Conservation (phyloP, 148 eudicot species). For the Drosera capensis region DNA sequence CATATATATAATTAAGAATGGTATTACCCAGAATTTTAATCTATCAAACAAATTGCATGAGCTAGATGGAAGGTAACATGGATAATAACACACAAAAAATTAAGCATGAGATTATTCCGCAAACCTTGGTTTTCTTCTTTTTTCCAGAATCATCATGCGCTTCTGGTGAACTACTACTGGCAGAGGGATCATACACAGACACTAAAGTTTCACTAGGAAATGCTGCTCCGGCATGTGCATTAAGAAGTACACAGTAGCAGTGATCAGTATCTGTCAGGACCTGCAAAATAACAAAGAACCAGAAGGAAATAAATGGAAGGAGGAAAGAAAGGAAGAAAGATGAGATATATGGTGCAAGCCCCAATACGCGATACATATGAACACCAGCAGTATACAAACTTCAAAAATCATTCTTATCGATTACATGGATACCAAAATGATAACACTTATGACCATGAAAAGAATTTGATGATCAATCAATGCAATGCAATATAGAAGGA, state of each 20-base stretch:
- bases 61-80: too few relatives aligned
- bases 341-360: not conserved
- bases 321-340: not conserved
- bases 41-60: too few relatives aligned
- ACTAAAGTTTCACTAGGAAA: constrained; percentile 46
- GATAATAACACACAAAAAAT: too few relatives aligned
- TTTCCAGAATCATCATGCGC: constrained; percentile 23
- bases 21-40: too few relatives aligned
- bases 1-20: too few relatives aligned
- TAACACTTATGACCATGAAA: too few relatives aligned
- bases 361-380: not conserved
- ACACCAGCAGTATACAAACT: too few relatives aligned
- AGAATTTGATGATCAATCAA: too few relatives aligned
- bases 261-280: constrained; percentile 92
- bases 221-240: constrained; percentile 88
- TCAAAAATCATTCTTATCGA: too few relatives aligned
- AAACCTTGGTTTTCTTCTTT: constrained; percentile 54
- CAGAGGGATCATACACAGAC: constrained; percentile 19
- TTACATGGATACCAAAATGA: too few relatives aligned
- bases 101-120: not conserved
- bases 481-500: not conserved
- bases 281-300: constrained; percentile 35
- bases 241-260: constrained; percentile 91
- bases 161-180: constrained; percentile 21
- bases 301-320: constrained; percentile 1